Conservation (phyloP, 2,329 filamentous ascomycete genomes). For the Juglanconis sp. region DNA sequence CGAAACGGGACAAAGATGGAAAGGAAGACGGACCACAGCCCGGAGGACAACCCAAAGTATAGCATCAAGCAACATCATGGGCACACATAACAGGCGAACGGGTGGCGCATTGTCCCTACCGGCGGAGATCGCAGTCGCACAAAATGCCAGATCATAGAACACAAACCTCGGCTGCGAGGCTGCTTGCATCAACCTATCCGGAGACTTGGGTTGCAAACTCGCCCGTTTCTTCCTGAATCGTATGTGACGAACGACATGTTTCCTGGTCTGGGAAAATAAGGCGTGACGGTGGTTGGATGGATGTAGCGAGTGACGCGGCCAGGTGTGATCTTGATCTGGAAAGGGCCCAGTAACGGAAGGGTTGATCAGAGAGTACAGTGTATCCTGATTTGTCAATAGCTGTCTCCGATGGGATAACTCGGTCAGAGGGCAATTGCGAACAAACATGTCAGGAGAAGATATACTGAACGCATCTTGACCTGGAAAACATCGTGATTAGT, state of each 20-base stretch:
- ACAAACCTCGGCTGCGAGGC: background rate
- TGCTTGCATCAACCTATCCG: background rate
- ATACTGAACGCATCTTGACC: background rate
- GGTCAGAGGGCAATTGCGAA: no score
- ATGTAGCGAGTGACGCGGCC: no score
- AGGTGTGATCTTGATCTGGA: no score
- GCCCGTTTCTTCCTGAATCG: background rate
- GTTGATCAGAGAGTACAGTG: no score
- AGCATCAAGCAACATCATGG: background rate
- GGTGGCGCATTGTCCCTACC: background rate
- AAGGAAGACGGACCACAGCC: background rate
- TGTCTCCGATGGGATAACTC: no score
- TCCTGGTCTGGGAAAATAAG: background rate
- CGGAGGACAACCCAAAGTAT: background rate
- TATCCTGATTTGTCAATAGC: no score
- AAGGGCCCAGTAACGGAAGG: no score
- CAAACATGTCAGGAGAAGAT: background rate
- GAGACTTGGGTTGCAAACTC: no score
- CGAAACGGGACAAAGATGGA: background rate
- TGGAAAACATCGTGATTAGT: background rate
- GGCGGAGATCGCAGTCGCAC: background rate
- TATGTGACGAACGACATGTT: background rate
- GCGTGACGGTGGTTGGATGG: no score
- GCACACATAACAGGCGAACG: background rate
- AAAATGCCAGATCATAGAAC: background rate